Base-by-base conservation (phyloP, 768 basidiomycete genomes). In the Dictyophora rubrovolvata region DNA sequence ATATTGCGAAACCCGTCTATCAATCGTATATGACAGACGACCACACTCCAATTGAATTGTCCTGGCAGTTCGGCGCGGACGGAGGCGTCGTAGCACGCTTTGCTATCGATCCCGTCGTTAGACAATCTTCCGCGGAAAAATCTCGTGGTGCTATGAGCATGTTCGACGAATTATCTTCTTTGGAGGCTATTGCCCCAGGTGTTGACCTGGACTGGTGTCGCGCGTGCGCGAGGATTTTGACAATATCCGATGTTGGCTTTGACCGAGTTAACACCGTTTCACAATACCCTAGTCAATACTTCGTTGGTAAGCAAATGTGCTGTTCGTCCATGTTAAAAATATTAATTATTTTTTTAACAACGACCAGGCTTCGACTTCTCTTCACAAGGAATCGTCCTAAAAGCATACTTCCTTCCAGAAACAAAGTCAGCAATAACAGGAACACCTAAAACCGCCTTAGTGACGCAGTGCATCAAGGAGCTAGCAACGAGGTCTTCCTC, bases 1-100 rank as follows among this genome's bases (percentile, higher is more conserved):
- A 42, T 42, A 4, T 9, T 12, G 12, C 42, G n/a, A 42, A 42
- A 12, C 42, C 42, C 42, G 42, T 42, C n/a, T 56, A 46, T 34
- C 55, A 10, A 48, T 56, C 55, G 17, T 56, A 56, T 35, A 56
- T 56, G 55, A 56, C 55, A n/a, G 55, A 56, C 42, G 55, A 56
- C 55, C 55, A 56, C 37, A 46, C 55, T 14, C 55, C 55, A 1
- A 47, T 56, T 11, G 55, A 56, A 18, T 34, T 56, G 14, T 56
- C 55, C 10, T 56, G 55, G 55, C 55, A 56, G 37, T 56, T 56
- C 22, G 55, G 47, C 22, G 20, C 17, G 14, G 34, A 47, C 21
- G 55, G 55, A n/a, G 55, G 55, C 22, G 55, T 46, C n/a, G 55
- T 56, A 21, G 55, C 34, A 21, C 55, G 55, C 33, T 56, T 56